Conservation (phyloP, 768 basidiomycete genomes). For the Tylopilus subfusipes region DNA sequence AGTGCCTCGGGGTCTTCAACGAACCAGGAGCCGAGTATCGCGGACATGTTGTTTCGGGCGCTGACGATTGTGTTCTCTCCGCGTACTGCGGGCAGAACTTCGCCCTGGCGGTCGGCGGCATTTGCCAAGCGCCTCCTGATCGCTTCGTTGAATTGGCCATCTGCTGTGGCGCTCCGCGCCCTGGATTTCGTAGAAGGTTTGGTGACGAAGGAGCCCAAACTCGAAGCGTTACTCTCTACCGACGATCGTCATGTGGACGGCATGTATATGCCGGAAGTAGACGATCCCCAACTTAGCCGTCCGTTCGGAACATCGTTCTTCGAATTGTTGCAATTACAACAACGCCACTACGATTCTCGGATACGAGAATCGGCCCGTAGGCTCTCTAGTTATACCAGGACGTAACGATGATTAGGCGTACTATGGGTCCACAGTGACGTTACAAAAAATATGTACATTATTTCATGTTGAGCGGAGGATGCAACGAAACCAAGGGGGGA, state of each 20-base stretch:
- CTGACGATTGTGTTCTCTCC: constrained; percentile 80
- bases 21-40: constrained; percentile 36
- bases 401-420: constrained; percentile 31
- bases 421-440: constrained; percentile 26
- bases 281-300: constrained; percentile 82
- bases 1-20: constrained; percentile 22
- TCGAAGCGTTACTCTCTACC: constrained; percentile 81
- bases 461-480: constrained; percentile 17
- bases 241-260: constrained; percentile 86
- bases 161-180: constrained; percentile 57
- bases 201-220: constrained; percentile 70
- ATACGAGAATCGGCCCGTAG: constrained; percentile 66
- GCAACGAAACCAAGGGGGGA: constrained; percentile 17
- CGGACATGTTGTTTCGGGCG: constrained; percentile 83
- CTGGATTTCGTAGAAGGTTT: constrained; percentile 72
- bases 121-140: constrained; percentile 91
- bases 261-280: constrained; percentile 77
- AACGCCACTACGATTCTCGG: constrained; percentile 59
- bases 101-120: constrained; percentile 79
- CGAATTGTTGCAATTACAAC: constrained; percentile 69
- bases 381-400: constrained; percentile 45
- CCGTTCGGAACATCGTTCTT: constrained; percentile 84
- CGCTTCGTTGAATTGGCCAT: constrained; percentile 79
- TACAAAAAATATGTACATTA: constrained; percentile 35
- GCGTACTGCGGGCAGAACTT: constrained; percentile 50